Conservation (phyloP, 2,329 filamentous ascomycete genomes). For the Keithomyces neogunnii region DNA sequence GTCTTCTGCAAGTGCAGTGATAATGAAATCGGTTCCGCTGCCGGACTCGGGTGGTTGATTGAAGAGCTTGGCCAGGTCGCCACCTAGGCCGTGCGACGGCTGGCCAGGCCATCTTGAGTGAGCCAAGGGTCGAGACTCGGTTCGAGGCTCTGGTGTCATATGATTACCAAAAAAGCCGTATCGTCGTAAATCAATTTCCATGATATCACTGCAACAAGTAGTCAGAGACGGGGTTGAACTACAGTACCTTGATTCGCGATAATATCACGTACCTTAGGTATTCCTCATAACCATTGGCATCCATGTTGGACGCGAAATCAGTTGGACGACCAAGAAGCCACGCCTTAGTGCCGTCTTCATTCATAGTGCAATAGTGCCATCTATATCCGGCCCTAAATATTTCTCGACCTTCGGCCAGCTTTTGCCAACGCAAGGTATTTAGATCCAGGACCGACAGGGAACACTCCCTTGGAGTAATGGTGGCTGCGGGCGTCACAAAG, state of each 20-base stretch:
- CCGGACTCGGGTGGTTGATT: constrained; percentile 76
- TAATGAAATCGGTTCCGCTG: constrained; percentile 81
- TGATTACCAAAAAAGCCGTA: constrained; percentile 87
- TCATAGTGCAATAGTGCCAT: constrained; percentile 97
- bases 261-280: constrained; percentile 54
- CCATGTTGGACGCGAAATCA: constrained; percentile 56
- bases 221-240: not conserved
- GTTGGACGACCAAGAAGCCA: constrained; percentile 93
- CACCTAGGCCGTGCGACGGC: constrained; percentile 63
- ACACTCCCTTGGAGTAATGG: constrained; percentile 78
- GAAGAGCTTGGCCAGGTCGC: constrained; percentile 79
- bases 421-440: constrained; percentile 84
- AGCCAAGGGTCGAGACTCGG: constrained; percentile 40
- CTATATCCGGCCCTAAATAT: constrained; percentile 87
- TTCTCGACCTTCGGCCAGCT: constrained; percentile 86
- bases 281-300: constrained; percentile 69
- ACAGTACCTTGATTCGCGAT: not conserved
- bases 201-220: constrained; percentile 57
- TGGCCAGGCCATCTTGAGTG: constrained; percentile 39
- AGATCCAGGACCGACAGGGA: constrained; percentile 85
- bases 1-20: constrained; percentile 80
- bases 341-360: constrained; percentile 89
- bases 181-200: constrained; percentile 84
- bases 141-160: constrained; percentile 45
- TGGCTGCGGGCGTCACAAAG: constrained; percentile 85